A percentile compares a stretch with the other conserved stretches of the same genome.
Conservation (phyloP, 129 eudicot species). For the Centella asiatica region DNA sequence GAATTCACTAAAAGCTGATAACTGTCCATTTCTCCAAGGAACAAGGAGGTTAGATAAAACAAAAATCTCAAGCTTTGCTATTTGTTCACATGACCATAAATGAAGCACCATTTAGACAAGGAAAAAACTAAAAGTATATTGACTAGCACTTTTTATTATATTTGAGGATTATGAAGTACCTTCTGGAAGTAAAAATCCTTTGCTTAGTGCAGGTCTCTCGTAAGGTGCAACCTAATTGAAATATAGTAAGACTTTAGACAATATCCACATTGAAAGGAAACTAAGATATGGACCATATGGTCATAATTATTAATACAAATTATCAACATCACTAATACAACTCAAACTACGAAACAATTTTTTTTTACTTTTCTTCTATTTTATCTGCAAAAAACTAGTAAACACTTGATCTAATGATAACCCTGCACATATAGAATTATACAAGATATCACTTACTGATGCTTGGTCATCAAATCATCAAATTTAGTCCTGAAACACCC, state of each 20-base stretch:
- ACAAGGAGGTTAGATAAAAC: background rate
- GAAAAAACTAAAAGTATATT: background rate
- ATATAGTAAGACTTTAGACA: slow-evolving; percentile 1
- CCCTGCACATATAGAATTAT: no score
- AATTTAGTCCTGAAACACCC: no score
- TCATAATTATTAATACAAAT: no score
- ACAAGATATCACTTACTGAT: no score
- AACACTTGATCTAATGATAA: no score
- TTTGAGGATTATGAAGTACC: slow-evolving; percentile 32
- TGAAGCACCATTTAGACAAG: background rate
- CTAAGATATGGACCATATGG: no score
- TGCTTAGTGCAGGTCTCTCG: slow-evolving; percentile 98
- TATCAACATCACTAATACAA: background rate
- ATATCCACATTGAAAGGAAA: background rate
- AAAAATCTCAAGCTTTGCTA: background rate
- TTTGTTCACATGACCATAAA: background rate
- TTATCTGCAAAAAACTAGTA: no score
- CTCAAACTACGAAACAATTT: background rate
- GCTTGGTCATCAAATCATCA: no score
- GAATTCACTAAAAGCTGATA: background rate
- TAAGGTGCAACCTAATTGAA: slow-evolving; percentile 81
- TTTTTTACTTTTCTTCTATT: no score
- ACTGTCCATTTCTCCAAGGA: background rate
- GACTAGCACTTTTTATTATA: background rate
- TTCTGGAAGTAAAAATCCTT: slow-evolving; percentile 97